Evolutionary conservation across 2,329 filamentous ascomycete species (phyloP).

Genomic region (Didymosphaeria variabile): DNA sequence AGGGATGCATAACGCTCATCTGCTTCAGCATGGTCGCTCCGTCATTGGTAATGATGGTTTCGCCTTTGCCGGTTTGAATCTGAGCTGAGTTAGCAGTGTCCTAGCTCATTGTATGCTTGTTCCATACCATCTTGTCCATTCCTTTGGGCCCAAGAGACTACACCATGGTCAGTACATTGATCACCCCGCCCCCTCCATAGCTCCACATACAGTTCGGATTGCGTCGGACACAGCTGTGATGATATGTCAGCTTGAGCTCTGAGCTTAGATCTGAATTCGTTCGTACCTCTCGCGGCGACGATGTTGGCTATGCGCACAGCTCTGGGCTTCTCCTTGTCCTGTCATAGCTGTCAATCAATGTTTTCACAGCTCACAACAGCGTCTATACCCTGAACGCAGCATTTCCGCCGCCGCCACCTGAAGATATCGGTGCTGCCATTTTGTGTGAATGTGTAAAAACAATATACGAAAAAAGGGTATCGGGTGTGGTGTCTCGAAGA

Average conservation of each 20-base stretch:
- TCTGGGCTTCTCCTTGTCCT: constrained; percentile 97
- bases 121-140: constrained; percentile 91
- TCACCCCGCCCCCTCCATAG: constrained; percentile 30
- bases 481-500: constrained; percentile 27
- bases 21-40: constrained; percentile 99
- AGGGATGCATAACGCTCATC: constrained; percentile 99
- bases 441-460: constrained; percentile 26
- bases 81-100: constrained; percentile 39
- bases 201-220: constrained; percentile 77
- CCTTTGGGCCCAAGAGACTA: constrained; percentile 90
- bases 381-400: constrained; percentile 70
- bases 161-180: constrained; percentile 33
- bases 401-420: constrained; percentile 60
- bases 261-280: constrained; percentile 27
- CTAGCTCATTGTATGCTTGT: neutral
- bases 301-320: constrained; percentile 97
- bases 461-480: constrained; percentile 31
- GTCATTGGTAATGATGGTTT: constrained; percentile 99
- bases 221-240: constrained; percentile 89
- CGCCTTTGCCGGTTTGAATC: constrained; percentile 94
- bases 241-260: constrained; percentile 31
- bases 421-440: constrained; percentile 46
- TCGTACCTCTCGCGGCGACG: constrained; percentile 88
- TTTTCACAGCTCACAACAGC: constrained; percentile 30
- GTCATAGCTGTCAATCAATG: constrained; percentile 51